Conservation (phyloP, 495 filamentous ascomycete species). For the Mytilinidion resinicola region DNA sequence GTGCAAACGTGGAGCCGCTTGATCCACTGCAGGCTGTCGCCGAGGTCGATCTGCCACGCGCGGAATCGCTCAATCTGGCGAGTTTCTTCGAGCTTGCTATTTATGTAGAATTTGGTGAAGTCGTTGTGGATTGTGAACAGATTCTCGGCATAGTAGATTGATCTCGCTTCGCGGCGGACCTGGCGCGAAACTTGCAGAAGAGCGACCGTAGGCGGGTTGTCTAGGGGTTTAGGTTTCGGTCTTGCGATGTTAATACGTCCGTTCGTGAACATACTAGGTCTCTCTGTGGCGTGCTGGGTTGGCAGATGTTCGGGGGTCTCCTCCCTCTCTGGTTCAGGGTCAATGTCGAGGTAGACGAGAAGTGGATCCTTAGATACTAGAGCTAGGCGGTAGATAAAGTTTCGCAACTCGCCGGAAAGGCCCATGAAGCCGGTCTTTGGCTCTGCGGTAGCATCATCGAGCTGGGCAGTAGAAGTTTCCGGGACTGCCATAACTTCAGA, state of each 20-base stretch:
- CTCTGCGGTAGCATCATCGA: too few species aligned
- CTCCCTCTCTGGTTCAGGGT: too few species aligned
- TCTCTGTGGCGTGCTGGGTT: too few species aligned
- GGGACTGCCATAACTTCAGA: too few species aligned
- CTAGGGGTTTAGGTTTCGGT: too few species aligned
- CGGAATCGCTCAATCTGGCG: neutral
- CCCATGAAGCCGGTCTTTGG: neutral
- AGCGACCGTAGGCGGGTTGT: too few species aligned
- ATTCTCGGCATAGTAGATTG: constrained; percentile 3
- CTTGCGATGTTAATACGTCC: too few species aligned
- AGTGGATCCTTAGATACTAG: neutral
- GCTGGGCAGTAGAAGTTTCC: too few species aligned
- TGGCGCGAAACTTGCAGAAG: neutral
- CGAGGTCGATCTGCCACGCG: neutral
- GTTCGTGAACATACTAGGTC: too few species aligned
- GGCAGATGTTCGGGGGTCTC: too few species aligned
- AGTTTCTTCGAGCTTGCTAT: neutral
- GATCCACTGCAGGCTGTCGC: neutral
- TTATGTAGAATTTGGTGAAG: neutral
- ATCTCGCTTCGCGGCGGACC: neutral
- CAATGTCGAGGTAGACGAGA: neutral
- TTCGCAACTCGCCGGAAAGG: neutral
- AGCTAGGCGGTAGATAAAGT: neutral
- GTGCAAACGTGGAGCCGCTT: neutral
- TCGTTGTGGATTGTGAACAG: neutral